Conservation (phyloP, 1,284 basidiomycete genomes). For the Gomphus sp. region DNA sequence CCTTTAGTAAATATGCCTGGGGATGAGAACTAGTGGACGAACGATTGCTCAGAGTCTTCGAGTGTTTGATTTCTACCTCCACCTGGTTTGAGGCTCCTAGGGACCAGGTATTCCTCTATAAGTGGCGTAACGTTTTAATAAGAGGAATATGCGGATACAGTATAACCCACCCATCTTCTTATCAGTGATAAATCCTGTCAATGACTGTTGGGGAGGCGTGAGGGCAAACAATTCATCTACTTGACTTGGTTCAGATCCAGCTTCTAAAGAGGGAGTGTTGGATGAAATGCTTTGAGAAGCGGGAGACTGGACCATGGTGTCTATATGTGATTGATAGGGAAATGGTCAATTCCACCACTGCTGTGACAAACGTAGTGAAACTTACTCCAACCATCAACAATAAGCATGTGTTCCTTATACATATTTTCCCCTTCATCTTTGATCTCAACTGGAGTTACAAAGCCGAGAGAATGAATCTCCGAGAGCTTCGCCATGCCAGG, state of each 20-base stretch:
- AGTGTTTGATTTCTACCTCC: conserved; percentile 16
- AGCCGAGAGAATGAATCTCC: conserved; percentile 19
- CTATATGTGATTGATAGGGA: not conserved
- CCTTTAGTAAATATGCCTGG: not conserved
- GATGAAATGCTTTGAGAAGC: conserved; percentile 18
- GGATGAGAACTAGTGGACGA: conserved; percentile 14
- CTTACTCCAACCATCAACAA: conserved; percentile 53
- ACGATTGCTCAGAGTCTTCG: conserved; percentile 16
- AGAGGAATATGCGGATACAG: not conserved
- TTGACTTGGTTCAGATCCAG: conserved; percentile 25
- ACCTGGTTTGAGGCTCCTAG: conserved; percentile 17
- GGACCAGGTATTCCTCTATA: conserved; percentile 28
- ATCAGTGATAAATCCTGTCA: conserved; percentile 25
- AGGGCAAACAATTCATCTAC: conserved; percentile 26
- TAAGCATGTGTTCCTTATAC: conserved; percentile 36
- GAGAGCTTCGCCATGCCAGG: conserved; percentile 17
- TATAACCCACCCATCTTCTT: conserved; percentile 32
- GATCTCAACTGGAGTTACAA: conserved; percentile 4
- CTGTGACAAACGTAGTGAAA: conserved; percentile 2
- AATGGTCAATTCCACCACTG: no score
- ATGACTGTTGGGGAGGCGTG: conserved; percentile 30
- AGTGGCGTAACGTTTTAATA: not conserved
- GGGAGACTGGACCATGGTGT: not conserved
- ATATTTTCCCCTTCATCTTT: conserved; percentile 32
- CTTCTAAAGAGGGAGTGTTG: conserved; percentile 23